Percentiles rank a stretch among this genome's conserved stretches.
These are phyloP conservation scores for Quercus alba DNA, from an alignment of 306 rosid species.

Conservation along the genomic window DNA sequence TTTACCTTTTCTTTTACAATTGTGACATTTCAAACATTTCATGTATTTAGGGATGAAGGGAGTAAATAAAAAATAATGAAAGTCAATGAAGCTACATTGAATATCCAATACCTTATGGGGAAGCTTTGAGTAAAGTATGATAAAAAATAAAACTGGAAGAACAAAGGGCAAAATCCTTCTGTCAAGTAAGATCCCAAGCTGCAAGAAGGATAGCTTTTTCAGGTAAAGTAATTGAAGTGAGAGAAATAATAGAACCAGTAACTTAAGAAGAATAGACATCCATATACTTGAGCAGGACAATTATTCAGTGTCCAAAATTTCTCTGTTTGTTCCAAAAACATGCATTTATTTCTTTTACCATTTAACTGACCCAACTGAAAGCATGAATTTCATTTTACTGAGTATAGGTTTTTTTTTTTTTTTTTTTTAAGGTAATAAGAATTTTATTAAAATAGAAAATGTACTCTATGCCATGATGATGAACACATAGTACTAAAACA, in stretches of 20 bases:
- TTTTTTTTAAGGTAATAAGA: too few species aligned
- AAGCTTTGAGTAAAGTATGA: slow-evolving; percentile 87
- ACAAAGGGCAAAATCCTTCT: slow-evolving; percentile 57
- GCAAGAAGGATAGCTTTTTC: slow-evolving; percentile 40
- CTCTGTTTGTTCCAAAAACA: neutral
- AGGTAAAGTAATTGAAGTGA: slow-evolving; percentile 9
- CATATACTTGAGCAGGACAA: neutral
- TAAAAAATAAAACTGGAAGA: slow-evolving; percentile 73
- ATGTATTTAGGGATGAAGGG: neutral
- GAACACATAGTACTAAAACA: too few species aligned
- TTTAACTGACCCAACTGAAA: neutral
- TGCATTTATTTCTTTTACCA: neutral
- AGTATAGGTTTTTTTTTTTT: too few species aligned
- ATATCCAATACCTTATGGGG: slow-evolving; percentile 79
- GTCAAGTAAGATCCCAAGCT: slow-evolving; percentile 81
- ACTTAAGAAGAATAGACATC: neutral
- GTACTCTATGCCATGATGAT: too few species aligned
- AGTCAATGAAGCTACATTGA: neutral
- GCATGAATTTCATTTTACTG: neutral
- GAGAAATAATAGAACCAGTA: neutral
- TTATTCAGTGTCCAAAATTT: neutral
- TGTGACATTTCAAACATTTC: too few species aligned
- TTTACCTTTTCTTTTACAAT: too few species aligned
- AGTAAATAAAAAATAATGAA: slow-evolving; percentile 1
- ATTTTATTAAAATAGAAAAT: too few species aligned